Base-by-base conservation (phyloP, 495 filamentous ascomycete species). In the Penicillium odoratum region DNA sequence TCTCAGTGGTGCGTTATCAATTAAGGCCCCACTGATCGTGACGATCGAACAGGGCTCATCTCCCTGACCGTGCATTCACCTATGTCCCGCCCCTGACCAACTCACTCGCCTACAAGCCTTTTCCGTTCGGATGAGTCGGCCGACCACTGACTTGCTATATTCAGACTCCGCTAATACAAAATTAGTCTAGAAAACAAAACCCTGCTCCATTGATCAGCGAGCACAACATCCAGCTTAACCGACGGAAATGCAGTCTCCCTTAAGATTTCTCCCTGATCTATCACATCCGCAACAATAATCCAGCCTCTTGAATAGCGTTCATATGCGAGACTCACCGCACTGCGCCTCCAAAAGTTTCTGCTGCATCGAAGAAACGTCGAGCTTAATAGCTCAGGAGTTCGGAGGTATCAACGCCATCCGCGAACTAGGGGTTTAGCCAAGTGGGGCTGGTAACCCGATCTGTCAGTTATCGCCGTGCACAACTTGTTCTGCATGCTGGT, bases 1-100 rank as follows among this genome's bases (percentile, higher is more conserved):
- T 26, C 10, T 54, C 46, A 31, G 38, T 38, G 21, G 59, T 38
- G 38, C 38, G 15, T 40, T 40, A 40, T 40, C 13, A 40, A 5
- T 13, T 40, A 40, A n/a, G 38, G n/a, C 59, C 59, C 59, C 59
- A 56, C 57, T 45, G 56, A 59, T 63, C 53, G 56, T 53, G 55
- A 44, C 49, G 56, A 55, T 60, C 62, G 58, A 67, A 62, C 58
- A 59, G 49, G 58, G 58, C 59, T 64, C 53, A 51, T 36, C 64
- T 64, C 26, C 40, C 18, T 45, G 36, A 46, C 30, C 47, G 30
- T 55, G 65, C 59, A 55, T 53, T 46, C 16, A 46, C 16, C 21
- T 21, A 21, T 21, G 21, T 21, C 13, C 21, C 5, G 16, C 21
- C n/a, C 42, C 42, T 28, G 13, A 13, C 18, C 7, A 11, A 29